These are phyloP conservation scores for Kluyveromyces dobzhanskii DNA, from an alignment of 805 yeast genomes.

Conservation along the genomic window DNA sequence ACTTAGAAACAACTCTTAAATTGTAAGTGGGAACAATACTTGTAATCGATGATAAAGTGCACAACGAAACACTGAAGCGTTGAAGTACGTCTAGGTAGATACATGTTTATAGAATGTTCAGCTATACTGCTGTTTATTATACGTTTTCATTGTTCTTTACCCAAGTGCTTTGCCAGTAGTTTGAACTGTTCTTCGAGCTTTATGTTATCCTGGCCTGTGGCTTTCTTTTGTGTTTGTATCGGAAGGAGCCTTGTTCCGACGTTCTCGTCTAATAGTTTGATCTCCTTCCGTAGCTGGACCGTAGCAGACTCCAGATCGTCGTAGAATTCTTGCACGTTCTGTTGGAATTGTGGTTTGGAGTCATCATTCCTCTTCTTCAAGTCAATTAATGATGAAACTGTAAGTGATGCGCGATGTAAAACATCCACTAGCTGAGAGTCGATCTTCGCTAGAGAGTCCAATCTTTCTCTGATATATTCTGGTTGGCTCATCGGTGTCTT, in stretches of 20 bases:
- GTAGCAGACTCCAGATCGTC: slow-evolving; percentile 18
- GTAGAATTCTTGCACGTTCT: slow-evolving; percentile 22
- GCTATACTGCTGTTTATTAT: too few relatives aligned
- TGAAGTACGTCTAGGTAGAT: too few relatives aligned
- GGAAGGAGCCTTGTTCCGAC: slow-evolving; percentile 26
- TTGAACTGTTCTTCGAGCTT: slow-evolving; percentile 22
- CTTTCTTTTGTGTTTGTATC: slow-evolving; percentile 25
- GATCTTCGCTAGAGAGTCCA: slow-evolving; percentile 20
- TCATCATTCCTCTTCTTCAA: slow-evolving; percentile 24
- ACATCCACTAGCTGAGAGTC: slow-evolving; percentile 21
- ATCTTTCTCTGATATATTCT: slow-evolving; percentile 23
- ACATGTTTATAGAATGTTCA: too few relatives aligned
- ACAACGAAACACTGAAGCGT: too few relatives aligned
- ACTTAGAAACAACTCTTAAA: too few relatives aligned
- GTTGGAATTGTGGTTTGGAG: slow-evolving; percentile 23
- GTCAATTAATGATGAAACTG: slow-evolving; percentile 24
- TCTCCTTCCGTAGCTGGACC: slow-evolving; percentile 18
- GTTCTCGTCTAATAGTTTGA: slow-evolving; percentile 23
- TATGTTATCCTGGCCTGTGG: slow-evolving; percentile 27
- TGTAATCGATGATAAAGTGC: too few relatives aligned
- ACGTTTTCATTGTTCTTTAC: not conserved
- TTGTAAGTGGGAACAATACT: too few relatives aligned
- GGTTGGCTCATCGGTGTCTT: slow-evolving; percentile 28
- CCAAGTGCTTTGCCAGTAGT: slow-evolving; percentile 9
- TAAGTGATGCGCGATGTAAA: slow-evolving; percentile 24